Evolutionary conservation across 164 flowering plant species (phyloP).

Genomic region (Sextonia rubra): DNA sequence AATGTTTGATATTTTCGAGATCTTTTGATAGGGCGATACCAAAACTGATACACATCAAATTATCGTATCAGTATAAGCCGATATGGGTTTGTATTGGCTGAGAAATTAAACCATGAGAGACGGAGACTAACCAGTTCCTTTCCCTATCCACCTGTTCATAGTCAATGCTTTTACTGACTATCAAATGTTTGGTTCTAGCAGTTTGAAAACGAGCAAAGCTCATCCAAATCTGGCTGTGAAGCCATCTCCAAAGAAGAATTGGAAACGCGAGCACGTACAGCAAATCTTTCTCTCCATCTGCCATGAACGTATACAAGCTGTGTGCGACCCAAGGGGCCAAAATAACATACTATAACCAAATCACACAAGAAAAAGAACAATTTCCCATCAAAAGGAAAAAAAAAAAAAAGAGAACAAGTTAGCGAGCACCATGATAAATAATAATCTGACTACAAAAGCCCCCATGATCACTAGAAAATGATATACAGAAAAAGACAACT

Average conservation of each 20-base stretch:
- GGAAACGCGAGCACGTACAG: not conserved
- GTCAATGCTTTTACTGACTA: slow-evolving; percentile 27
- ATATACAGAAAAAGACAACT: not conserved
- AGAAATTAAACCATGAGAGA: too few relatives aligned
- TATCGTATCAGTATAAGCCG: too few relatives aligned
- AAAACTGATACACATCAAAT: too few relatives aligned
- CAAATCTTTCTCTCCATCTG: not conserved
- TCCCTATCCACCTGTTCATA: slow-evolving; percentile 14
- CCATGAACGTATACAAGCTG: not conserved
- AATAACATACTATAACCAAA: not conserved
- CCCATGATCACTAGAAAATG: not conserved
- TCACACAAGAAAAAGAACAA: not conserved
- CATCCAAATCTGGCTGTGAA: slow-evolving; percentile 12
- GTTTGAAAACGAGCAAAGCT: slow-evolving; percentile 8
- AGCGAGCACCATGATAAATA: too few relatives aligned
- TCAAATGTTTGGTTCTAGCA: slow-evolving; percentile 16
- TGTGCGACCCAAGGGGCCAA: slow-evolving; percentile 4
- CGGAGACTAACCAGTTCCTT: slow-evolving; percentile 1
- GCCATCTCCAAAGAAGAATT: not conserved
- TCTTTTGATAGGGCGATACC: too few relatives aligned
- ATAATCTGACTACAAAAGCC: not conserved
- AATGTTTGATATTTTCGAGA: too few relatives aligned
- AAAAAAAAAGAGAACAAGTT: too few relatives aligned
- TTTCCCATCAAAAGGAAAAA: too few relatives aligned
- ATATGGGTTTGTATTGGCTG: too few relatives aligned